Percentiles rank a stretch among this genome's conserved stretches.
Conservation (phyloP, 305 asterid genomes). For the Salvia sclarea region DNA sequence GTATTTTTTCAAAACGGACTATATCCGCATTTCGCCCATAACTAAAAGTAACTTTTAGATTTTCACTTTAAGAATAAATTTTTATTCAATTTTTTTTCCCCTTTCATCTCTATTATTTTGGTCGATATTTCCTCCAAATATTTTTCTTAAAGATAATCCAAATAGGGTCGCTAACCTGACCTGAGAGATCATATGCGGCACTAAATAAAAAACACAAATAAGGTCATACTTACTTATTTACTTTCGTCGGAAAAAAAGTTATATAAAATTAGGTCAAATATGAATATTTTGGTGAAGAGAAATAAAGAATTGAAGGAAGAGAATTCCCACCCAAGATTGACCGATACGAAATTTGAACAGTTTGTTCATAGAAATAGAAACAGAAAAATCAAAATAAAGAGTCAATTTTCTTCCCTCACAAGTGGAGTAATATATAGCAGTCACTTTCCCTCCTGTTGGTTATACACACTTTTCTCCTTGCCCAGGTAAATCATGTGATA, state of each 20-base stretch:
- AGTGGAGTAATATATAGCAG: background rate
- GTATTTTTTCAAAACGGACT: too few species aligned
- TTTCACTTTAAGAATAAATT: too few species aligned
- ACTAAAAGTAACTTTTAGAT: too few species aligned
- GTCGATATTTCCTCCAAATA: too few species aligned
- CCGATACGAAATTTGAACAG: background rate
- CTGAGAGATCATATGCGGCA: too few species aligned
- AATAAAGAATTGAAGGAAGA: background rate
- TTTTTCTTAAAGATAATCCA: too few species aligned
- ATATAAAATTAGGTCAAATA: background rate
- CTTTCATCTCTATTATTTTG: too few species aligned
- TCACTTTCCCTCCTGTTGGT: conserved; percentile 27
- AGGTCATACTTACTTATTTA: background rate
- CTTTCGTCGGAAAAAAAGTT: too few species aligned
- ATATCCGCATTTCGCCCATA: too few species aligned
- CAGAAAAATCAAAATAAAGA: background rate
- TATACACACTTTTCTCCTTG: conserved; percentile 11
- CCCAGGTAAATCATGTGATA: conserved; percentile 16
- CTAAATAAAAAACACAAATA: background rate
- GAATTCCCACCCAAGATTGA: background rate
- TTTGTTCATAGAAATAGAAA: background rate
- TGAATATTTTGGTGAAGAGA: background rate
- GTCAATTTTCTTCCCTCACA: background rate
- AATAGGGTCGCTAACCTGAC: too few species aligned
- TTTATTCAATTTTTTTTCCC: too few species aligned